Percentiles rank a stretch among this genome's conserved stretches.
These are phyloP conservation scores for Aspergillus aculeatus DNA, from an alignment of 2,329 filamentous ascomycete genomes.

Conservation along the genomic window DNA sequence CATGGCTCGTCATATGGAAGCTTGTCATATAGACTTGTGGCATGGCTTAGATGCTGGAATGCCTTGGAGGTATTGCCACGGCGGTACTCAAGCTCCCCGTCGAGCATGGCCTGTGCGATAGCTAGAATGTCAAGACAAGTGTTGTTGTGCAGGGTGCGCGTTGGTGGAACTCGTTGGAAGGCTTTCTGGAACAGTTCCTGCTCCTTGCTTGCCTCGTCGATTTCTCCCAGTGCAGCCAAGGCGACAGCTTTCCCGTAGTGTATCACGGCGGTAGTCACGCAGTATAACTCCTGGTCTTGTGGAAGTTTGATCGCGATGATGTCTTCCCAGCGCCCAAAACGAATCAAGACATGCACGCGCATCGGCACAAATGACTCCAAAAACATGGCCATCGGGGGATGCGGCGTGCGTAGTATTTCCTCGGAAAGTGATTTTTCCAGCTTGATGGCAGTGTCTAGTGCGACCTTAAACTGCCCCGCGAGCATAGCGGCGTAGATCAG, in stretches of 20 bases:
- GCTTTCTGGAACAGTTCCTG: slow-evolving; percentile 54
- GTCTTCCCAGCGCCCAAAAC: slow-evolving; percentile 72
- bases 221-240: slow-evolving; percentile 56
- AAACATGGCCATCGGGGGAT: slow-evolving; percentile 76
- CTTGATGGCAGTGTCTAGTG: slow-evolving; percentile 58
- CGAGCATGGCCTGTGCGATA: slow-evolving; percentile 64
- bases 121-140: slow-evolving; percentile 61
- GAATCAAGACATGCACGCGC: slow-evolving; percentile 66
- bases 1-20: slow-evolving; percentile 73
- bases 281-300: slow-evolving; percentile 61
- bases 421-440: slow-evolving; percentile 65
- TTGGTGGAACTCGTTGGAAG: slow-evolving; percentile 52
- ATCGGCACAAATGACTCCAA: slow-evolving; percentile 69
- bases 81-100: slow-evolving; percentile 73
- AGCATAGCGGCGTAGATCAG: slow-evolving; percentile 77
- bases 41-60: slow-evolving; percentile 58
- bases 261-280: slow-evolving; percentile 65
- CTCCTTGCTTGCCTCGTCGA: slow-evolving; percentile 56
- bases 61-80: slow-evolving; percentile 57
- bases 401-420: slow-evolving; percentile 61
- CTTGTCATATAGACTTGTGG: slow-evolving; percentile 60
- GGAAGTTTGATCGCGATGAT: slow-evolving; percentile 60
- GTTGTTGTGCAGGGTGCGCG: slow-evolving; percentile 69
- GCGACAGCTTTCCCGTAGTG: slow-evolving; percentile 70
- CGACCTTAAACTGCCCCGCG: slow-evolving; percentile 62